Conservation (phyloP, 1,139 yeast species). For the Tardiomyces digboiensis region DNA sequence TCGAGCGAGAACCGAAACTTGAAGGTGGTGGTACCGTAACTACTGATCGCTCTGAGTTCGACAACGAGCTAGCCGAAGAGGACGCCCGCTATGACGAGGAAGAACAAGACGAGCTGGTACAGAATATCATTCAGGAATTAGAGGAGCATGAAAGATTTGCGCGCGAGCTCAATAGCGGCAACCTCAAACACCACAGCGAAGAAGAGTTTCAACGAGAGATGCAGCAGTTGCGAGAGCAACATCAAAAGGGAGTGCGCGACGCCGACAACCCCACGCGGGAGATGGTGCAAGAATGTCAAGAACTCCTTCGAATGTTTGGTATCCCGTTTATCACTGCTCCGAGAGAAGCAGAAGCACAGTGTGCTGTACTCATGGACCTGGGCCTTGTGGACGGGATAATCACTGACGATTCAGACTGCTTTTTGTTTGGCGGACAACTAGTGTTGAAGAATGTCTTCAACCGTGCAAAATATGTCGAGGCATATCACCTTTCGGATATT, state of each 20-base stretch:
- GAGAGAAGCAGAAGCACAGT: conserved; percentile 98
- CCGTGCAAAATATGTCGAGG: conserved; percentile 87
- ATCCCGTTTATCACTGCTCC: conserved; percentile 94
- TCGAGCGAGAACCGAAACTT: too few relatives aligned
- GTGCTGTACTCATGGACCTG: conserved; percentile 63
- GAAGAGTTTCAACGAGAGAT: conserved; percentile 44
- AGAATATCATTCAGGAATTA: conserved; percentile 59
- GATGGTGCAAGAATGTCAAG: conserved; percentile 90
- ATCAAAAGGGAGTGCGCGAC: conserved; percentile 66
- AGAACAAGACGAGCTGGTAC: conserved; percentile 59
- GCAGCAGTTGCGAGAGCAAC: conserved; percentile 40
- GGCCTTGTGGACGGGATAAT: conserved; percentile 88
- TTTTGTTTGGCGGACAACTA: conserved; percentile 76
- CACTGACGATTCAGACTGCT: conserved; percentile 97
- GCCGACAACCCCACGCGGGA: conserved; percentile 83
- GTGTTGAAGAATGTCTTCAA: conserved; percentile 93
- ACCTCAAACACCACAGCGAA: conserved; percentile 4
- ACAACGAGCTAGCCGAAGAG: conserved; percentile 20
- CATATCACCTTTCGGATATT: conserved; percentile 57
- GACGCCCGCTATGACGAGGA: conserved; percentile 49
- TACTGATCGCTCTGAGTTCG: conserved; percentile 6
- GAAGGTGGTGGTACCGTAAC: background rate
- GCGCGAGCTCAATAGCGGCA: conserved; percentile 29
- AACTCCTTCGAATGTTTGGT: conserved; percentile 75
- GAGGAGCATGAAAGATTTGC: conserved; percentile 62